Percentiles rank a stretch among this genome's conserved stretches.
Conservation (phyloP, 164 flowering plant genomes). For the Chloranthus sessilifolius region DNA sequence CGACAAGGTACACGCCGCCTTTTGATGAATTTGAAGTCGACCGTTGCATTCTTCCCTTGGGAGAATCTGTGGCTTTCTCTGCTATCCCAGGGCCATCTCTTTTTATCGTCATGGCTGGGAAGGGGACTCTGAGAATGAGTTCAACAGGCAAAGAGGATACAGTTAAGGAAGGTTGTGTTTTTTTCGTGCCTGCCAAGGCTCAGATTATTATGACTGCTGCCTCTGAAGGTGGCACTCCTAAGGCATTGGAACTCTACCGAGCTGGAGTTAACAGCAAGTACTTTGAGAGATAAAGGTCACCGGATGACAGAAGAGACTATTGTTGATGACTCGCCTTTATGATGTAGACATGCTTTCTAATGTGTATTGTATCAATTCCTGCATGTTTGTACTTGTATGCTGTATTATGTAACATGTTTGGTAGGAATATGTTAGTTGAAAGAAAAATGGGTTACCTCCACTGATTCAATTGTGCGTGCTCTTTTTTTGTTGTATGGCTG, state of each 20-base stretch:
- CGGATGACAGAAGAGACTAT: too few species aligned
- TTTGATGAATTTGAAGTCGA: constrained; percentile 96
- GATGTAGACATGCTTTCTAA: too few species aligned
- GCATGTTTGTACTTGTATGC: too few species aligned
- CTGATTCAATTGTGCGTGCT: too few species aligned
- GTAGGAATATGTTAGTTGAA: too few species aligned
- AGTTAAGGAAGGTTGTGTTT: constrained; percentile 51
- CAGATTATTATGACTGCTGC: constrained; percentile 32
- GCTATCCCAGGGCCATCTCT: constrained; percentile 71
- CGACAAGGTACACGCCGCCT: constrained; percentile 66
- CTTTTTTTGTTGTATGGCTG: too few species aligned
- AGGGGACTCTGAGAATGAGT: constrained; percentile 37
- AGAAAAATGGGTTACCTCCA: too few species aligned
- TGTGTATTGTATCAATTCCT: too few species aligned
- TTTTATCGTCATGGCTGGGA: constrained; percentile 50
- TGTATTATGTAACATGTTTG: too few species aligned
- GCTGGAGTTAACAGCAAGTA: constrained; percentile 66
- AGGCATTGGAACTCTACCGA: constrained; percentile 45
- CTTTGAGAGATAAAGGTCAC: not conserved
- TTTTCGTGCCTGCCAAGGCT: constrained; percentile 62
- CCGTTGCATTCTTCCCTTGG: constrained; percentile 47
- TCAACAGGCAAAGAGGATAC: constrained; percentile 14
- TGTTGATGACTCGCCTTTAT: too few species aligned
- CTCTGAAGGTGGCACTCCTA: constrained; percentile 4
- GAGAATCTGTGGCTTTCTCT: constrained; percentile 43